Evolutionary conservation across 495 filamentous ascomycete species (phyloP), one percentile per base, ranked within the genome.

Genomic region (Neurospora sp.): DNA sequence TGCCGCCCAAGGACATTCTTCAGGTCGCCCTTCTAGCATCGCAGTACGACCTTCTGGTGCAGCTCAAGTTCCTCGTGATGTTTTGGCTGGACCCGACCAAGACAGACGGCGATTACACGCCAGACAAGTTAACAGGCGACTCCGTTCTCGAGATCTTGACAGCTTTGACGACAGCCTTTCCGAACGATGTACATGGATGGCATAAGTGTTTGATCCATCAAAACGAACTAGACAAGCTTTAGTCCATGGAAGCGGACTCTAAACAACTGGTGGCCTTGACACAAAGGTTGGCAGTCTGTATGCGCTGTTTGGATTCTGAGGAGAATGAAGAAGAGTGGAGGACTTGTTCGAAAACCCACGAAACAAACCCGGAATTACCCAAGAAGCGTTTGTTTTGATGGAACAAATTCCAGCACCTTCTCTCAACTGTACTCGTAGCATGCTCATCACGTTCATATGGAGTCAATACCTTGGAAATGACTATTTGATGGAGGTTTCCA

Each of bases 131-230:
- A 12, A 40, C 3, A 14, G 10, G 40, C 10, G 40, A 40, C 40
- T 14, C 10, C 14, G 10, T 14, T 40, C 40, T 40, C 10, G 4
- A 40, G 40, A 12, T 1, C 1, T 12, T 40, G 40, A 9, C 3
- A 14, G 4, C 0, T 12, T 40, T 9, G 10, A 40, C 10, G 10
- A 1, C 8, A 40, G 4, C 40, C 9, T 3, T 40, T 40, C 0
- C 3, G 8, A 40, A 12, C 4, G 40, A 40, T 40, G 40, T 40
- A 12, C 40, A 4, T 0, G 0, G 0, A 14, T 40, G 40, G 40
- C 40, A 14, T 4, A 40, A 14, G 0, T 14, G 40, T 40, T 1
- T 0, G 0, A 40, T 18, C 16, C 14, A 42, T 2, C 0, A 8
- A 42, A 42, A 18, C 3, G 1, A 18, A 42, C 41, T 18, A 2